Evolutionary conservation across 192 early-diverging fungal species (phyloP).

Genomic region (Dissophora globulifera): DNA sequence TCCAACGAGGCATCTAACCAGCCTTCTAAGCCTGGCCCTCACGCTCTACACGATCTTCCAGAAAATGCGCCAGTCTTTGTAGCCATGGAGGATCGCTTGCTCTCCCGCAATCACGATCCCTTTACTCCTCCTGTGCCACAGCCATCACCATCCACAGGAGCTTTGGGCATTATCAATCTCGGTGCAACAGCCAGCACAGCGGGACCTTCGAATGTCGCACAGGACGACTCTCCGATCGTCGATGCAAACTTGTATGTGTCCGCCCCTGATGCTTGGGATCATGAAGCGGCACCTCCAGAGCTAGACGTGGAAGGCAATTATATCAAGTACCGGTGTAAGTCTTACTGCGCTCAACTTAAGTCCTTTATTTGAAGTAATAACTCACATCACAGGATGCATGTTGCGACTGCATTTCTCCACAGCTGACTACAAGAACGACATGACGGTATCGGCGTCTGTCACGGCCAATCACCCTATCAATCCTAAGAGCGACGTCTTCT

Average conservation of each 20-base stretch:
- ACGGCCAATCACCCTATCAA: conserved; percentile 51
- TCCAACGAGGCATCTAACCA: background rate
- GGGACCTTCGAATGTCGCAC: background rate
- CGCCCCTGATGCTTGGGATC: conserved; percentile 44
- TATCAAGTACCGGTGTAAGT: conserved; percentile 45
- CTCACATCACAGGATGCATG: no score
- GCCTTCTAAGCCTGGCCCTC: conserved; percentile 32
- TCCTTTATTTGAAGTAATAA: no score
- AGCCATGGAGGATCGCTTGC: conserved; percentile 11
- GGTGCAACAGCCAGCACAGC: background rate
- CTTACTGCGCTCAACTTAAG: no score
- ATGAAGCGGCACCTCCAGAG: conserved; percentile 47
- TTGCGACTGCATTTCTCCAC: no score
- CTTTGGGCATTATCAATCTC: background rate
- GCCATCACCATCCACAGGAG: no score
- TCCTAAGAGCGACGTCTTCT: conserved; percentile 35
- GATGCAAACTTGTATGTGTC: conserved; percentile 19
- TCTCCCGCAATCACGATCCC: no score
- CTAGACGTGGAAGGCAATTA: conserved; percentile 49
- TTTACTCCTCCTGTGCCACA: no score
- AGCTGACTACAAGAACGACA: conserved; percentile 54
- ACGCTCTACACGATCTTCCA: conserved; percentile 32
- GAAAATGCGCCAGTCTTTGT: conserved; percentile 22
- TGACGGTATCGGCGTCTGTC: conserved; percentile 49
- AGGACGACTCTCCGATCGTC: conserved; percentile 1